Evolutionary conservation across 1,284 basidiomycete genomes (phyloP).

Genomic region (Coniophora puteana): DNA sequence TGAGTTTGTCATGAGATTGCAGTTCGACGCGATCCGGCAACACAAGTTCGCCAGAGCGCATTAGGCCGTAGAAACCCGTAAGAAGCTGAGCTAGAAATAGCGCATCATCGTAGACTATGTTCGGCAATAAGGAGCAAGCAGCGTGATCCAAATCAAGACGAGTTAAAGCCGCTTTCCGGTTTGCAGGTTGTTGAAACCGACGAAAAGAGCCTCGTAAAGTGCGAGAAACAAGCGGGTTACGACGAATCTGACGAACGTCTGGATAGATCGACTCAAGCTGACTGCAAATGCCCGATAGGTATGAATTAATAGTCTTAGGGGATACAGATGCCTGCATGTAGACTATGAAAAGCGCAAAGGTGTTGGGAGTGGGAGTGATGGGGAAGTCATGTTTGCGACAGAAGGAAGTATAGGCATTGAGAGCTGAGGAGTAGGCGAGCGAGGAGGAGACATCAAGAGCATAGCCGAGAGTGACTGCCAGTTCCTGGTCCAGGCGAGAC

Average conservation of each 20-base stretch:
- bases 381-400: conserved; percentile 28
- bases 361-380: conserved; percentile 31
- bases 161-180: conserved; percentile 26
- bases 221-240: conserved; percentile 25
- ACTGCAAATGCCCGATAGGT: conserved; percentile 38
- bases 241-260: conserved; percentile 11
- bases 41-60: neutral
- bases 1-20: neutral
- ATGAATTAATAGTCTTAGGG: conserved; percentile 31
- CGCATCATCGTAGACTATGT: too few relatives aligned
- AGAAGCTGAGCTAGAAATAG: neutral
- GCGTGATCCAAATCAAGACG: conserved; percentile 11
- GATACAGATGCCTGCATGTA: conserved; percentile 38
- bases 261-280: conserved; percentile 34
- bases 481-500: conserved; percentile 10
- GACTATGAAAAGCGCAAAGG: conserved; percentile 31
- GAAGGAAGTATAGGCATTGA: conserved; percentile 37
- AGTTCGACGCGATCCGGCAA: neutral
- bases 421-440: conserved; percentile 17
- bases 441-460: conserved; percentile 14
- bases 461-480: conserved; percentile 14
- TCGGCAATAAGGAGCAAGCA: neutral
- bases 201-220: conserved; percentile 30
- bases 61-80: neutral
- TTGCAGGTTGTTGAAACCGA: conserved; percentile 9